Conservation (phyloP, 176 grass and related monocot species). For the Canna indica region DNA sequence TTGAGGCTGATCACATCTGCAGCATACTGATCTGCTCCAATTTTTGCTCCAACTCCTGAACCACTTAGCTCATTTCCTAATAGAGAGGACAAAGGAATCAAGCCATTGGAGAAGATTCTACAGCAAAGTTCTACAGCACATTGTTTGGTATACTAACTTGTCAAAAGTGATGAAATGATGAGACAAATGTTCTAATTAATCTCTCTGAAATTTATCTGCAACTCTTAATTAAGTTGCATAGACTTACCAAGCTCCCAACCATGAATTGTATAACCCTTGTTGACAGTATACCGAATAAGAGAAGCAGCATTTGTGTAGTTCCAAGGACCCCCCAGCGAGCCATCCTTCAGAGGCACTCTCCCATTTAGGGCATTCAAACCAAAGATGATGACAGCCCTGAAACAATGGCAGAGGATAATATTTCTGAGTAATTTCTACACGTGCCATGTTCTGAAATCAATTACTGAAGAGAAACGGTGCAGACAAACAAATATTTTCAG, state of each 20-base stretch:
- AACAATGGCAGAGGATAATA: too few relatives aligned
- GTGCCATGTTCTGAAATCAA: too few relatives aligned
- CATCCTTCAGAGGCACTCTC: slow-evolving; percentile 39
- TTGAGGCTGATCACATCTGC: slow-evolving; percentile 63
- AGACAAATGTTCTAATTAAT: too few relatives aligned
- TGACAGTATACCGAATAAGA: slow-evolving; percentile 48
- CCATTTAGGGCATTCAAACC: slow-evolving; percentile 79
- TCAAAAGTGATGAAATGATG: too few relatives aligned
- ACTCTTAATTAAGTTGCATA: neutral
- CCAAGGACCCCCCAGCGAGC: slow-evolving; percentile 68
- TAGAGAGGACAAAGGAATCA: neutral
- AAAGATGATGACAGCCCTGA: slow-evolving; percentile 57
- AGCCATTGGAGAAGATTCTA: too few relatives aligned
- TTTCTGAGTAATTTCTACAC: too few relatives aligned
- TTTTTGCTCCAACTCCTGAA: slow-evolving; percentile 41
- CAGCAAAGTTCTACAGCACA: too few relatives aligned
- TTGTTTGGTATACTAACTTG: too few relatives aligned
- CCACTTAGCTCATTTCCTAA: slow-evolving; percentile 90
- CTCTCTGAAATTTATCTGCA: neutral
- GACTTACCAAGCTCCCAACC: slow-evolving; percentile 86
- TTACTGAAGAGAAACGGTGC: neutral
- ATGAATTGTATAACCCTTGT: slow-evolving; percentile 62
- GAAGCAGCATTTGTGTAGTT: slow-evolving; percentile 77
- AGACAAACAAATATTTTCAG: neutral
- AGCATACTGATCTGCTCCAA: slow-evolving; percentile 50